Conservation (phyloP, 768 basidiomycete genomes). For the Steccherinum ochraceum region DNA sequence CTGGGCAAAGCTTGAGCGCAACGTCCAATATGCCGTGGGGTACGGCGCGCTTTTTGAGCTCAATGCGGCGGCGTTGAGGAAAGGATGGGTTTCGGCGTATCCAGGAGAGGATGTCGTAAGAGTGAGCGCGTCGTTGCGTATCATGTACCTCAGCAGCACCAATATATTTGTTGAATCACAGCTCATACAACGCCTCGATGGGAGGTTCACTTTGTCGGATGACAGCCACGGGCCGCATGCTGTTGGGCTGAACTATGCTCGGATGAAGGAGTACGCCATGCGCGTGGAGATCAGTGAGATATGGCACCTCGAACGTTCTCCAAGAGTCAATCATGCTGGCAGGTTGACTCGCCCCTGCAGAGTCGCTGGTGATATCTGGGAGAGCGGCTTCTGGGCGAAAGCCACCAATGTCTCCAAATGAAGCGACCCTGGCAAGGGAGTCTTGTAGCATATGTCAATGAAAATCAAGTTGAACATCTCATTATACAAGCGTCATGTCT, state of each 20-base stretch:
- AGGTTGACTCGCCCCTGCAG: conserved; percentile 37
- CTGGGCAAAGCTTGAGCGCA: conserved; percentile 64
- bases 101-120: conserved; percentile 73
- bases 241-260: conserved; percentile 82
- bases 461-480: too few species aligned
- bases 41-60: conserved; percentile 94
- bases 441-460: too few species aligned
- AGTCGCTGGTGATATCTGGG: conserved; percentile 49
- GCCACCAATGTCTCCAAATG: too few species aligned
- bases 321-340: conserved; percentile 38
- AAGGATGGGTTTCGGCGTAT: conserved; percentile 83
- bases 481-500: too few species aligned
- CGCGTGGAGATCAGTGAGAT: conserved; percentile 54
- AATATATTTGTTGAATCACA: conserved; percentile 33
- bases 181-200: conserved; percentile 65
- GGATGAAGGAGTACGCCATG: conserved; percentile 58
- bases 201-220: conserved; percentile 84
- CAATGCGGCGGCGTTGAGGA: conserved; percentile 89
- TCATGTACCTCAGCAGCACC: conserved; percentile 6
- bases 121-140: conserved; percentile 34
- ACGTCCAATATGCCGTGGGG: conserved; percentile 59
- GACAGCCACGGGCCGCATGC: conserved; percentile 90
- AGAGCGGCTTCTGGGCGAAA: conserved; percentile 51
- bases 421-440: too few species aligned
- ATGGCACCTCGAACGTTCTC: conserved; percentile 49